Evolutionary conservation across 2,329 filamentous ascomycete genomes (phyloP).

Genomic region (Blumeriella jaapii): DNA sequence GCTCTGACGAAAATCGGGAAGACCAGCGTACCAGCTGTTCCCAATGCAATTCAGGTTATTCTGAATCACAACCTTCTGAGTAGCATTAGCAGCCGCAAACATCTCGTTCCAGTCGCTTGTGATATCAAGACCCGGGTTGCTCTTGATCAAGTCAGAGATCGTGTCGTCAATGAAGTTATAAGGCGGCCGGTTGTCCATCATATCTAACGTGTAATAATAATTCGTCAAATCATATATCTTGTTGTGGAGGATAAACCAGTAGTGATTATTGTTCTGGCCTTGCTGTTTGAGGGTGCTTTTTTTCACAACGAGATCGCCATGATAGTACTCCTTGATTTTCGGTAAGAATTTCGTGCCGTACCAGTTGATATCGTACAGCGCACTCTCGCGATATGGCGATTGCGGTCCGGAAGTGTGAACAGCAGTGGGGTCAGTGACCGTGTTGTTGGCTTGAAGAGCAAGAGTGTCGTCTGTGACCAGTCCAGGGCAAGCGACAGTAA

Average conservation of each 20-base stretch:
- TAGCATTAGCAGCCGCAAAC: slow-evolving; percentile 37
- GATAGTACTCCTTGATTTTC: slow-evolving; percentile 73
- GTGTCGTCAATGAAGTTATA: slow-evolving; percentile 65
- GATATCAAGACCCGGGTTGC: slow-evolving; percentile 72
- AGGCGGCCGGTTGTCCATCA: slow-evolving; percentile 34
- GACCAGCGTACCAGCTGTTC: slow-evolving; percentile 73
- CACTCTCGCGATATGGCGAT: slow-evolving; percentile 43
- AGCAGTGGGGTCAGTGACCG: slow-evolving; percentile 39
- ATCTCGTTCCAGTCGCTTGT: slow-evolving; percentile 50
- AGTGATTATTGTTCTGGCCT: slow-evolving; percentile 54
- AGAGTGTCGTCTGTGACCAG: slow-evolving; percentile 51
- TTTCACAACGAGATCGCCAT: slow-evolving; percentile 73
- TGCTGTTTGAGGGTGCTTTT: slow-evolving; percentile 46
- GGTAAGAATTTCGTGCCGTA: slow-evolving; percentile 66
- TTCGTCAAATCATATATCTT: slow-evolving; percentile 82
- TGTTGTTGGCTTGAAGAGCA: slow-evolving; percentile 52
- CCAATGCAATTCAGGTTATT: slow-evolving; percentile 73
- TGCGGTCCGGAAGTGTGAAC: slow-evolving; percentile 59
- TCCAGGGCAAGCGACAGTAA: slow-evolving; percentile 62
- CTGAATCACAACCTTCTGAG: slow-evolving; percentile 36
- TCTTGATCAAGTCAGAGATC: slow-evolving; percentile 56
- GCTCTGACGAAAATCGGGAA: slow-evolving; percentile 70
- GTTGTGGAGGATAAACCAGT: slow-evolving; percentile 70
- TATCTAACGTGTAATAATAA: slow-evolving; percentile 69
- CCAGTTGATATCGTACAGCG: slow-evolving; percentile 58